Conservation (phyloP, 306 rosid species). For the Sindora glabra region DNA sequence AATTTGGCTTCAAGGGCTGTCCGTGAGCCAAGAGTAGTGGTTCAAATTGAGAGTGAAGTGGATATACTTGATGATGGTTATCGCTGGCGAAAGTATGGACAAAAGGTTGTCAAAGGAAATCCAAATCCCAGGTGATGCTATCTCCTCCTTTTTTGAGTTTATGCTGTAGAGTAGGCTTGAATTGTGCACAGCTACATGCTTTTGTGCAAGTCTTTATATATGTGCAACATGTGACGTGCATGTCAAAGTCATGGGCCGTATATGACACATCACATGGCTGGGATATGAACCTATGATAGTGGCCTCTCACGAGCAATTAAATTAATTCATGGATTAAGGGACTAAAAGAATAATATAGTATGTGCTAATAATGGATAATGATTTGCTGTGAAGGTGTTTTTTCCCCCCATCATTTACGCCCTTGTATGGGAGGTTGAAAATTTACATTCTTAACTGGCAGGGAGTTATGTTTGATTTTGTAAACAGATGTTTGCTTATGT, state of each 20-base stretch:
- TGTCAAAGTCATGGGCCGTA: too few species aligned
- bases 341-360: neutral
- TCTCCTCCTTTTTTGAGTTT: conserved; percentile 5
- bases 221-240: neutral
- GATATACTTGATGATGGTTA: conserved; percentile 93
- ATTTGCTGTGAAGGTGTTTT: too few species aligned
- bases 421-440: neutral
- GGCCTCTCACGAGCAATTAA: neutral
- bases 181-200: neutral
- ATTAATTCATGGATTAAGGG: neutral
- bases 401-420: neutral
- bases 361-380: too few species aligned
- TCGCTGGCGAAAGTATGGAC: conserved; percentile 94
- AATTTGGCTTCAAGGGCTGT: conserved; percentile 43
- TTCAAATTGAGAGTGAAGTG: conserved; percentile 69
- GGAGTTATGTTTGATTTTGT: neutral
- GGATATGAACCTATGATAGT: neutral
- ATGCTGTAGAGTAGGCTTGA: too few species aligned
- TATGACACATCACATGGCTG: too few species aligned
- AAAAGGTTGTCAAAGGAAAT: conserved; percentile 91
- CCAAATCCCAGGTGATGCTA: conserved; percentile 84
- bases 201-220: neutral
- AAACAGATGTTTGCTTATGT: neutral
- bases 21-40: conserved; percentile 79
- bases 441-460: neutral